These are phyloP conservation scores for Euclidium syriacum DNA, from an alignment of 345 rosid species.

Conservation along the genomic window DNA sequence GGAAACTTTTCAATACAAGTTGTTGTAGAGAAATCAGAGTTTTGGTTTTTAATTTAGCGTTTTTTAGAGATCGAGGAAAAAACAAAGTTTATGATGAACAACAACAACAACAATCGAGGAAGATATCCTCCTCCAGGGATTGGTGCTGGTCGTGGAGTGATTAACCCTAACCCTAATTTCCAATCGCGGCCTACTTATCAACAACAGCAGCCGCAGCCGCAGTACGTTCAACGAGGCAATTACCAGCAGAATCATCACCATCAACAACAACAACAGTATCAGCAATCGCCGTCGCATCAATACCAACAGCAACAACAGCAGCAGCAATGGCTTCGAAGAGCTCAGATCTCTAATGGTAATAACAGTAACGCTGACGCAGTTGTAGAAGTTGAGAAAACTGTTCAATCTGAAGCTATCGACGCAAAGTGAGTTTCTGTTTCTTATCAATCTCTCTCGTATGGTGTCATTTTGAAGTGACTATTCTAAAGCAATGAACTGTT, in stretches of 20 bases:
- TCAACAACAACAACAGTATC: constrained; percentile 38
- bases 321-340: constrained; percentile 66
- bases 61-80: neutral
- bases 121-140: constrained; percentile 67
- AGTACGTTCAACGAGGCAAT: constrained; percentile 59
- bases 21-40: constrained; percentile 27
- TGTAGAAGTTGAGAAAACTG: constrained; percentile 76
- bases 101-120: constrained; percentile 47
- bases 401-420: constrained; percentile 72
- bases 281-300: constrained; percentile 38
- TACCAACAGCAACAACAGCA: constrained; percentile 38
- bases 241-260: constrained; percentile 38
- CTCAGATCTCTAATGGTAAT: constrained; percentile 33
- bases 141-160: constrained; percentile 49
- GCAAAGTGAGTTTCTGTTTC: constrained; percentile 39
- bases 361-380: constrained; percentile 27
- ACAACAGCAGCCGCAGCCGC: constrained; percentile 41
- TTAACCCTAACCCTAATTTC: constrained; percentile 42
- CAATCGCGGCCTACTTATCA: constrained; percentile 35
- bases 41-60: constrained; percentile 14
- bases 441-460: too few relatives aligned
- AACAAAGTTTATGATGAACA: constrained; percentile 41
- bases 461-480: neutral
- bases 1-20: constrained; percentile 21
- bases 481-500: too few relatives aligned